phyloP scores from a whole-genome alignment of 768 basidiomycete species.

The Xerocomus spinulosus region DNA sequence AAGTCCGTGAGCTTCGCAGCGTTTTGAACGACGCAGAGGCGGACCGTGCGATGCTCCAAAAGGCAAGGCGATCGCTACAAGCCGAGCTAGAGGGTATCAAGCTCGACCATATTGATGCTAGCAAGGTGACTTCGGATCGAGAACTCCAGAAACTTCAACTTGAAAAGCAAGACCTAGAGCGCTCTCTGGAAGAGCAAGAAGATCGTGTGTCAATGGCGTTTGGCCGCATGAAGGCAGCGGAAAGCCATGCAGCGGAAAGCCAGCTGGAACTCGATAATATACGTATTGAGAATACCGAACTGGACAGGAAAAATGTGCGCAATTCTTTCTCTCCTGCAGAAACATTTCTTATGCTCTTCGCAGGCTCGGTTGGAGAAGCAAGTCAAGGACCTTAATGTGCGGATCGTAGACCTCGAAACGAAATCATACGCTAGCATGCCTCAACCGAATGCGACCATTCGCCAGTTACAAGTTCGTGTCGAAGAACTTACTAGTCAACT shows the following conservation, averaged over 20 bases:
- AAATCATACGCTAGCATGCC: constrained; percentile 66
- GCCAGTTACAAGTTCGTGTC: constrained; percentile 63
- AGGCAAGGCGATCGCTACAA: constrained; percentile 75
- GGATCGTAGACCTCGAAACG: constrained; percentile 79
- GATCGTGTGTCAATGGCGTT: constrained; percentile 68
- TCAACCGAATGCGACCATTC: constrained; percentile 48
- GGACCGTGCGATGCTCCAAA: constrained; percentile 72
- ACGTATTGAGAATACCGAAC: constrained; percentile 74
- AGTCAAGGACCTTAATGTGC: constrained; percentile 78
- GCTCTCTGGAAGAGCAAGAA: constrained; percentile 71
- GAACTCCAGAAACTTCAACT: constrained; percentile 72
- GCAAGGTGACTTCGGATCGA: constrained; percentile 63
- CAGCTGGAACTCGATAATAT: constrained; percentile 72
- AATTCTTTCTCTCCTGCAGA: neutral
- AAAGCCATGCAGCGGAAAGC: constrained; percentile 67
- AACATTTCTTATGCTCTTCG: neutral
- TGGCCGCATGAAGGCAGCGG: constrained; percentile 80
- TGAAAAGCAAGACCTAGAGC: constrained; percentile 78
- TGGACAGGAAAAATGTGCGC: constrained; percentile 72
- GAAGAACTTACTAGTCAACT: constrained; percentile 60
- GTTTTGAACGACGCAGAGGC: constrained; percentile 85
- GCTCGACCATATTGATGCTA: constrained; percentile 65
- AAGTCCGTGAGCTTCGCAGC: constrained; percentile 76
- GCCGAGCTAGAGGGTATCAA: constrained; percentile 79
- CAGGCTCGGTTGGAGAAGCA: constrained; percentile 84